Percentiles rank a stretch among this genome's conserved stretches.
phyloP scores from a whole-genome alignment of 208 protist species.

The Angomonas deanei region DNA sequence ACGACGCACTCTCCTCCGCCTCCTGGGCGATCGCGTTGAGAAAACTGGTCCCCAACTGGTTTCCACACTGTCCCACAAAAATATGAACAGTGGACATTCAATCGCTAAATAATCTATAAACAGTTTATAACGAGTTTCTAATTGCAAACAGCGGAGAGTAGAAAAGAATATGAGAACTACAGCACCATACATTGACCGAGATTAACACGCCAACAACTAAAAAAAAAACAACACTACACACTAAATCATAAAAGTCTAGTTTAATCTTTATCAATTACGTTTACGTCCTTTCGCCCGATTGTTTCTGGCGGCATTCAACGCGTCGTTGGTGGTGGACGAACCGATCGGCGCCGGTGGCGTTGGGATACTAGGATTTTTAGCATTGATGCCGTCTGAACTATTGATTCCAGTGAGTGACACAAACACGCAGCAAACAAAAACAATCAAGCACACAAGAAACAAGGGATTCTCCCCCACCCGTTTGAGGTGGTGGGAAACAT shows the following conservation, averaged over 20 bases:
- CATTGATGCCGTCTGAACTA: neutral
- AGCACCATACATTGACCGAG: neutral
- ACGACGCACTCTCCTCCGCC: conserved; percentile 33
- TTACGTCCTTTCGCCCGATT: neutral
- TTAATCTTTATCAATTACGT: neutral
- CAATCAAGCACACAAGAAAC: neutral
- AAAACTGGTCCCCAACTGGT: conserved; percentile 82
- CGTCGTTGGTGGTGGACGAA: neutral
- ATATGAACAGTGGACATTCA: conserved; percentile 61
- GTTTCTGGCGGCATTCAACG: neutral
- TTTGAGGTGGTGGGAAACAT: neutral
- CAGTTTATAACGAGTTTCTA: neutral
- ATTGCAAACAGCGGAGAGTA: neutral
- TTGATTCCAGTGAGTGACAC: neutral
- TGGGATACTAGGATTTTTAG: neutral
- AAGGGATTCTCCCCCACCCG: neutral
- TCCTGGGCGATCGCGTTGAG: conserved; percentile 54
- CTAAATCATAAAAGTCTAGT: no score
- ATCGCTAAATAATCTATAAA: neutral
- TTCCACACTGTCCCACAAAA: conserved; percentile 89
- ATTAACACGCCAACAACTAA: conserved; percentile 3
- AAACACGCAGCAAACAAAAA: neutral
- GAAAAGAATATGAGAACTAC: neutral
- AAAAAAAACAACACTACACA: conserved; percentile 10
- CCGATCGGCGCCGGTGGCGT: neutral